A percentile compares a stretch with the other conserved stretches of the same genome.
These are phyloP conservation scores for Lizonia empirigonia DNA, from an alignment of 2,329 filamentous ascomycete genomes.

Conservation along the genomic window DNA sequence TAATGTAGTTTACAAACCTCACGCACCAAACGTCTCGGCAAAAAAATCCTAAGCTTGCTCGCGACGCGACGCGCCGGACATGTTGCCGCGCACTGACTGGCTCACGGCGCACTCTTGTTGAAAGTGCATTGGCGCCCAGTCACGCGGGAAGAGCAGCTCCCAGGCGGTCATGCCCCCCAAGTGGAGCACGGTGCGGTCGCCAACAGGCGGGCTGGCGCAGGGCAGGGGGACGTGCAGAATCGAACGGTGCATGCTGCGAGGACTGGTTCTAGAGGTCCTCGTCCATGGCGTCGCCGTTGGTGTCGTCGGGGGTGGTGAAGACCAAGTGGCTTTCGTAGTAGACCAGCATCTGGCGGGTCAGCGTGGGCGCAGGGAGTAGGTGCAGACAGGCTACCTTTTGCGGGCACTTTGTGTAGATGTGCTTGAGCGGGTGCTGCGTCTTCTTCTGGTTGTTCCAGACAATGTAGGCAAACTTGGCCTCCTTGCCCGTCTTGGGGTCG, in stretches of 20 bases:
- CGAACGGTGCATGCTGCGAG: not conserved
- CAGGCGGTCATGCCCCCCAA: no score
- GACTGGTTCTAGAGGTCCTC: not conserved
- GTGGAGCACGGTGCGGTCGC: not conserved
- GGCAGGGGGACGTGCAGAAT: not conserved
- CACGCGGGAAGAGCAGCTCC: no score
- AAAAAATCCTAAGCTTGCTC: no score
- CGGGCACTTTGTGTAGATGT: constrained; percentile 76
- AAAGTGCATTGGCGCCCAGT: no score
- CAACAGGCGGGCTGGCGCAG: not conserved
- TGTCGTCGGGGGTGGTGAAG: constrained; percentile 27
- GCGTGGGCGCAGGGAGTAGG: not conserved
- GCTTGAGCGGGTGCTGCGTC: constrained; percentile 71
- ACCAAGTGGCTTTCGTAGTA: constrained; percentile 59
- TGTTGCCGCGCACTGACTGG: no score
- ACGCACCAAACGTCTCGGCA: no score
- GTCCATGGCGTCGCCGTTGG: constrained; percentile 19
- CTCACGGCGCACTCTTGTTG: no score
- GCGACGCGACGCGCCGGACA: no score
- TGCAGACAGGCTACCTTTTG: constrained; percentile 64
- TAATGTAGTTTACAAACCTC: no score
- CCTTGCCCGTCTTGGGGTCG: constrained; percentile 48
- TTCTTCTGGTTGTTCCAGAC: constrained; percentile 76
- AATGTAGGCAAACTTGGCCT: constrained; percentile 69
- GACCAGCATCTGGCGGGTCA: constrained; percentile 45